Conservation (phyloP, 1,139 yeast genomes). For the Kodamaea alishanica region DNA sequence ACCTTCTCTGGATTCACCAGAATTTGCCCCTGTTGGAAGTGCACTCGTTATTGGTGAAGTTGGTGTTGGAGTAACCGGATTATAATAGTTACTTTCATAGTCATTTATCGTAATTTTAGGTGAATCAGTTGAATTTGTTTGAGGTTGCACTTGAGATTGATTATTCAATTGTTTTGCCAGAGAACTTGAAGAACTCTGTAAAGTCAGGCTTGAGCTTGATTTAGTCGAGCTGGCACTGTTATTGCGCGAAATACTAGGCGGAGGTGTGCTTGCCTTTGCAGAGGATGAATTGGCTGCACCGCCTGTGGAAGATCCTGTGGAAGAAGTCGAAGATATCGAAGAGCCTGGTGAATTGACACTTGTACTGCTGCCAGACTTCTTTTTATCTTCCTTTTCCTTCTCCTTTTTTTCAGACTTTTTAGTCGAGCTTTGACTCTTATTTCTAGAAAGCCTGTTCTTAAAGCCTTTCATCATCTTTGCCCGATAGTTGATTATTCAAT, state of each 20-base stretch:
- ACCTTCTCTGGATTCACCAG: not conserved
- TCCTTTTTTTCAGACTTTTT: conserved; percentile 37
- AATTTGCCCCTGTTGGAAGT: conserved; percentile 7
- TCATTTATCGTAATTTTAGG: conserved; percentile 30
- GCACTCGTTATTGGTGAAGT: conserved; percentile 25
- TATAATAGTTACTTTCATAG: conserved; percentile 15
- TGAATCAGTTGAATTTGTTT: conserved; percentile 13
- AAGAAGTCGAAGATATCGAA: conserved; percentile 11
- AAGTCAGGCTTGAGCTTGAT: conserved; percentile 14
- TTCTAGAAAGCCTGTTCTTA: conserved; percentile 47
- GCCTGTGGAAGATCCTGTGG: conserved; percentile 7
- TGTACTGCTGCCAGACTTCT: conserved; percentile 4
- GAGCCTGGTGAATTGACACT: conserved; percentile 7
- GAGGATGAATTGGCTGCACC: conserved; percentile 5
- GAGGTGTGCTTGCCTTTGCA: conserved; percentile 18
- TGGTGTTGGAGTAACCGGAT: conserved; percentile 33
- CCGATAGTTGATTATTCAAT: not conserved
- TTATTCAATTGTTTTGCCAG: conserved; percentile 1
- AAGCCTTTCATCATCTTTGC: conserved; percentile 50
- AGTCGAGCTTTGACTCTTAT: conserved; percentile 35
- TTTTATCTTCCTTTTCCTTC: conserved; percentile 17
- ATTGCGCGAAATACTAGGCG: conserved; percentile 35
- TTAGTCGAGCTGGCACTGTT: conserved; percentile 30
- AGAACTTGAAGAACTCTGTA: conserved; percentile 1
- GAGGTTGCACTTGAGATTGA: too few species aligned